Conservation (phyloP, 345 rosid species). For the Syzygium oleosum region DNA sequence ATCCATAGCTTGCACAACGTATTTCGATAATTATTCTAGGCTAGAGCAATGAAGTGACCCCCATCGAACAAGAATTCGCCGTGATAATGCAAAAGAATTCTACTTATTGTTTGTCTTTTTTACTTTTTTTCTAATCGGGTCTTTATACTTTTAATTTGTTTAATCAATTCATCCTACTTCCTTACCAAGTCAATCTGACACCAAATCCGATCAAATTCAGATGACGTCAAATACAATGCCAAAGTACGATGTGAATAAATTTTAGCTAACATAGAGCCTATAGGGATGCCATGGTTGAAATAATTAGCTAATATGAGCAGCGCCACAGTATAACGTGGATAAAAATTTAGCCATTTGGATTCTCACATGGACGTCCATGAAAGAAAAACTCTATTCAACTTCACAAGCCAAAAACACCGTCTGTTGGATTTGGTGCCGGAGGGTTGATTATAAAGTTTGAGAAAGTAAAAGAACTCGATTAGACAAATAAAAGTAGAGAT, state of each 20-base stretch:
- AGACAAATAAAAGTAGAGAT: neutral
- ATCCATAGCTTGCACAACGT: neutral
- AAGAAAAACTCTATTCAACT: neutral
- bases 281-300: neutral
- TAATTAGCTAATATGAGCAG: too few relatives aligned
- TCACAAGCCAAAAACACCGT: neutral
- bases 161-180: neutral
- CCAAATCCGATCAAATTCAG: neutral
- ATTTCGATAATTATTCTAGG: neutral
- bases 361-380: neutral
- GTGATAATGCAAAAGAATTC: neutral
- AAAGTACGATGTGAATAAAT: neutral
- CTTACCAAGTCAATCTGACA: neutral
- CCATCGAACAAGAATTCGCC: neutral
- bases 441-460: neutral
- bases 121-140: neutral
- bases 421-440: neutral
- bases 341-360: neutral
- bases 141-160: neutral
- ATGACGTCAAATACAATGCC: neutral
- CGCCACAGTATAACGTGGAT: neutral
- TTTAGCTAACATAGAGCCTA: neutral
- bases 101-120: neutral
- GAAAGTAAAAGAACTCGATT: neutral
- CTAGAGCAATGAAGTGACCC: neutral